Base-by-base conservation (phyloP, 345 rosid species). In the Lagerstroemia speciosa region DNA sequence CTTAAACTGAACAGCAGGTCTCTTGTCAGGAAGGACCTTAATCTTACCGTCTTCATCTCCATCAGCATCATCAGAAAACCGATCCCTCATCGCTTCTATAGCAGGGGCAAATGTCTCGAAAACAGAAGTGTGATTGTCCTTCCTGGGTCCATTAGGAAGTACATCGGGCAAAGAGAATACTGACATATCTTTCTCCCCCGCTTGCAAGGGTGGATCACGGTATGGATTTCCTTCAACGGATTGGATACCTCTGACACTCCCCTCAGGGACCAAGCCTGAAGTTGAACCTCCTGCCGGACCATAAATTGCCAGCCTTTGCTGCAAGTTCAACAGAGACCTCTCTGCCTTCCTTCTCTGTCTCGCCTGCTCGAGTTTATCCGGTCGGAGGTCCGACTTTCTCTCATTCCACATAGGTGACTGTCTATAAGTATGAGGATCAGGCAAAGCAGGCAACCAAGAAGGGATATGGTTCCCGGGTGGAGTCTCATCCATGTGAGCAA, bases 391-490 rank as follows among this genome's bases (percentile, higher is more conserved):
- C 0, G 78, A 75, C 19, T 58, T 76, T 77, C 98, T 81, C 79
- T 95, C 89, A 16, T 84, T 82, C 99, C 99, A 92, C 85, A 87
- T 80, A 8, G 97, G 91, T 17, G 99, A 89, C 14, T 78, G 85
- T 65, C 84, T 71, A 68, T 89, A 91, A 0, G 99, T 94, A 72
- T 91, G 99, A 63, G 89, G 92, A 82, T 94, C 99, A 6, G 99
- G 99, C 71, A 94, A 87, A 45, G 99, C 96, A 0, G 98, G 99
- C 74, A 94, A 75, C 99, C 99, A 91, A 43, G 75, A 33, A 9
- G 98, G 99, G 33, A 94, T 81, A 73, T 94, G 99, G 68, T 89
- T 89, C 19, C 90, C 96, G 1, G 89, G 89, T 0, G 98, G 95
- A 8, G 75, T 75, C 74, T 94, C 99, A 66, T 78, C 84, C 85